Base-by-base conservation (phyloP, 768 basidiomycete genomes). In the Calocera viscosa region DNA sequence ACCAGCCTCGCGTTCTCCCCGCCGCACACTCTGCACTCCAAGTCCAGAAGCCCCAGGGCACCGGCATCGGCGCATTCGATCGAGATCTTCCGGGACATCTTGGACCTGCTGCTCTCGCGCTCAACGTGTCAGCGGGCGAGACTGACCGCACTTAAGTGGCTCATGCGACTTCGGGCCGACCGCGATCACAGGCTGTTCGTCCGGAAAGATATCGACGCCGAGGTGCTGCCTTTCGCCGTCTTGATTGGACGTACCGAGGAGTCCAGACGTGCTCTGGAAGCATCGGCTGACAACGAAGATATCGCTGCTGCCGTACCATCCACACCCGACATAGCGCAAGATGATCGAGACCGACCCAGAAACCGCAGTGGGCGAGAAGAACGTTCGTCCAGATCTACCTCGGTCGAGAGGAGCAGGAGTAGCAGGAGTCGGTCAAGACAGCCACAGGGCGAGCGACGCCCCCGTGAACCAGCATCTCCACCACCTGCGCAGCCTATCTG, bases 141-240 rank as follows among this genome's bases (percentile, higher is more conserved):
- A 26, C 74, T 98, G 19, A 79, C 84, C 14, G 81, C 88, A 2
- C 78, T 98, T 22, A 91, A 93, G 73, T 96, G 95, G 79, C 74
- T 96, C 69, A 85, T 94, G 80, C 85, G 91, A 16, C 79, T 98
- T 22, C 82, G 95, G 66, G 93, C 90, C 0, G 94, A 96, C 73
- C 85, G 90, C 0, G 89, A 94, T 70, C 95, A 99, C 72, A 82
- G 87, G 12, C 72, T 98, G 41, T 96, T 87, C 74, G 87, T 88
- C 66, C 80, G 83, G 22, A 77, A 81, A 49, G 76, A 75, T 17
- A 70, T 81, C 38, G 80, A 82, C 67, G 63, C 64, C 11, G 72
- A 68, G 1, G 80, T 85, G 32, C 71, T 75, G 2, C 79, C 80
- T 49, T 83, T 92, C 7, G 86, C 87, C 1, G 78, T 81, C 1